Base-by-base conservation (phyloP, 148 eudicot species). In the Nyssa sinensis region DNA sequence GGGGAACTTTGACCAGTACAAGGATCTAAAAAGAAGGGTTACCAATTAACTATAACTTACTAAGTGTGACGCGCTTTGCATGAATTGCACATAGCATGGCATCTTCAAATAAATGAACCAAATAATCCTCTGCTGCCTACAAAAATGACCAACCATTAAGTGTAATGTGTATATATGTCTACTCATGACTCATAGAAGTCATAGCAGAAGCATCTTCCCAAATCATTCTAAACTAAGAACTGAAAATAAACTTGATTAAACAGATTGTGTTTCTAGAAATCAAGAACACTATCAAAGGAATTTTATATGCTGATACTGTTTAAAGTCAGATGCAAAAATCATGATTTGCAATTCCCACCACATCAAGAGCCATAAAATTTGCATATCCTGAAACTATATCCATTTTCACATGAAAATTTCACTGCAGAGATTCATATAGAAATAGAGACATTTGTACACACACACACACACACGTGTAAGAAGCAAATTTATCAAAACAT, bases 31-130 rank as follows among this genome's bases (percentile, higher is more conserved):
- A 53, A 49, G 8, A 67, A 12, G 64, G 11, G 4, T 10, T 24
- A 24, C 58, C 49, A 34, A 24, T 69, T 62, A 39, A 11, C 8
- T 63, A 69, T 23, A 66, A 87, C 98, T 91, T 89, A 93, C 98
- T 93, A 2, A 93, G 80, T 14, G 98, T 93, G 12, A 93, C 92
- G 37, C 98, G 88, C 78, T 82, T 93, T 61, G 96, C 96, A 75
- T 93, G 98, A 73, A 91, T 78, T 27, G 98, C 87, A 76, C 98
- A 93, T 9, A 91, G 80, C 88, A 88, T 88, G 37, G 92, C 81
- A 78, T 93, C 94, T 81, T 84, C 88, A 79, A 93, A 89, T 76
- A 93, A 60, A 17, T 60, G 69, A 72, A 91, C 83, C 66, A 91
- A 29, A 64, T 66, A 86, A 66, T 81, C 87, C 73, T 93, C 98